Evolutionary conservation across 2,329 filamentous ascomycete species (phyloP).

Genomic region (Cladophialophora exuberans): DNA sequence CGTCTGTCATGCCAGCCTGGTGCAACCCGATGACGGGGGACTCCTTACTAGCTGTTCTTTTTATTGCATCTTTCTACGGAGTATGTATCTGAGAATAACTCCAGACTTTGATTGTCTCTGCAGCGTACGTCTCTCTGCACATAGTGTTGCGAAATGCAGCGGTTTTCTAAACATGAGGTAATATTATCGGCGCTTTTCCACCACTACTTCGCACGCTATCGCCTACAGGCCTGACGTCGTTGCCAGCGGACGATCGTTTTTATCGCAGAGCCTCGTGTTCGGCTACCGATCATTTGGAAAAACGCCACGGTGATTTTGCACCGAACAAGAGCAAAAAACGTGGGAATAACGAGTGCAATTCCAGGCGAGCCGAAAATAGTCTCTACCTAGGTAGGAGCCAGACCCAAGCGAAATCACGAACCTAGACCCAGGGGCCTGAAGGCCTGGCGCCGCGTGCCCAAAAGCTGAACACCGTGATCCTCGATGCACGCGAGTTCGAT

Average conservation of each 20-base stretch:
- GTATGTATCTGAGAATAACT: constrained; percentile 5
- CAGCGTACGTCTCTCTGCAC: background rate
- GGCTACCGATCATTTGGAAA: constrained; percentile 3
- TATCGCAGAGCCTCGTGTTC: constrained; percentile 1
- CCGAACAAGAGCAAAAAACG: background rate
- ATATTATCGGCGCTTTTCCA: constrained; percentile 1
- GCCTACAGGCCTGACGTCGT: background rate
- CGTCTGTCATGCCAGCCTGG: background rate
- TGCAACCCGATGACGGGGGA: constrained; percentile 5
- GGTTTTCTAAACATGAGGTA: constrained; percentile 1
- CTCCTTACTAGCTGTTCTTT: background rate
- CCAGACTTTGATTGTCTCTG: background rate
- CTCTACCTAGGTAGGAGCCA: too few relatives aligned
- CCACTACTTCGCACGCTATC: background rate
- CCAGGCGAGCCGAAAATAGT: constrained; percentile 1
- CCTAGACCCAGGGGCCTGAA: background rate
- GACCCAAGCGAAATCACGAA: constrained; percentile 3
- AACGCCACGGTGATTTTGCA: background rate
- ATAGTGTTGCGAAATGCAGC: too few relatives aligned
- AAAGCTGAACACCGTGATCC: background rate
- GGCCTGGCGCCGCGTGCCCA: background rate
- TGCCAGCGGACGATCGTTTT: too few relatives aligned
- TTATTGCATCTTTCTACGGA: background rate
- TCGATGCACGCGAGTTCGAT: constrained; percentile 1
- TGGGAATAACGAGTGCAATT: background rate